A percentile compares a stretch with the other conserved stretches of the same genome.
Conservation (phyloP, 352 stramenopile genomes). For the Phytopythium vexans region DNA sequence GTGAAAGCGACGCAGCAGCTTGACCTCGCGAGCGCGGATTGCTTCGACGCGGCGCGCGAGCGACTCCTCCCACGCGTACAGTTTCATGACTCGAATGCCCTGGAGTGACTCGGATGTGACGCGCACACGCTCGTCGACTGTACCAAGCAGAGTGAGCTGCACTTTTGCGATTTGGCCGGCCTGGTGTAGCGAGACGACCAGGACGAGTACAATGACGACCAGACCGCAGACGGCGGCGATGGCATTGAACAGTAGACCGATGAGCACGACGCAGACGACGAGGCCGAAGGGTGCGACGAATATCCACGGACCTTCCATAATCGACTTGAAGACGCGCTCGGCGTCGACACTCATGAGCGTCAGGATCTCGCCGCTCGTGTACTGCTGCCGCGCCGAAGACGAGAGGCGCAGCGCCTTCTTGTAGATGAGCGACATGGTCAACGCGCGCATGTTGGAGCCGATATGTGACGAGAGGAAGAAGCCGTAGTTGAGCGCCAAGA, state of each 20-base stretch:
- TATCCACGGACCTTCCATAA: conserved; percentile 24
- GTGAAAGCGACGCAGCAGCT: conserved; percentile 34
- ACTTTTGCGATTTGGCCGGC: conserved; percentile 12
- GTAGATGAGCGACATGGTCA: conserved; percentile 39
- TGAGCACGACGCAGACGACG: conserved; percentile 17
- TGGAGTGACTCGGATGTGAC: conserved; percentile 90
- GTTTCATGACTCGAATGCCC: conserved; percentile 88
- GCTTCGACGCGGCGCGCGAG: conserved; percentile 27
- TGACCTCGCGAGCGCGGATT: conserved; percentile 40
- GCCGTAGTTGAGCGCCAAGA: conserved; percentile 31
- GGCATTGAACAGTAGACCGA: conserved; percentile 25
- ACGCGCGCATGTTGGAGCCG: conserved; percentile 33
- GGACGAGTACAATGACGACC: conserved; percentile 14
- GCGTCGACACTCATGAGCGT: conserved; percentile 40
- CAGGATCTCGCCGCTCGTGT: conserved; percentile 33
- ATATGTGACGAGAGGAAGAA: conserved; percentile 32
- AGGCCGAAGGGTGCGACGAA: conserved; percentile 24
- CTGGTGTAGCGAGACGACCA: conserved; percentile 13
- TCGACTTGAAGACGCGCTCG: conserved; percentile 30
- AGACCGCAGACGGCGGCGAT: conserved; percentile 10
- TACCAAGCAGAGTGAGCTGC: conserved; percentile 14
- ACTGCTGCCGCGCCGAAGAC: conserved; percentile 27
- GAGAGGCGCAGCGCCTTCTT: conserved; percentile 62
- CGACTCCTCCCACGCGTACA: conserved; percentile 79
- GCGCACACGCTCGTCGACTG: conserved; percentile 83